A percentile compares a stretch with the other conserved stretches of the same genome.
Evolutionary conservation across 1,139 yeast genomes (phyloP).

Genomic region (Yamadazyma diospyri): DNA sequence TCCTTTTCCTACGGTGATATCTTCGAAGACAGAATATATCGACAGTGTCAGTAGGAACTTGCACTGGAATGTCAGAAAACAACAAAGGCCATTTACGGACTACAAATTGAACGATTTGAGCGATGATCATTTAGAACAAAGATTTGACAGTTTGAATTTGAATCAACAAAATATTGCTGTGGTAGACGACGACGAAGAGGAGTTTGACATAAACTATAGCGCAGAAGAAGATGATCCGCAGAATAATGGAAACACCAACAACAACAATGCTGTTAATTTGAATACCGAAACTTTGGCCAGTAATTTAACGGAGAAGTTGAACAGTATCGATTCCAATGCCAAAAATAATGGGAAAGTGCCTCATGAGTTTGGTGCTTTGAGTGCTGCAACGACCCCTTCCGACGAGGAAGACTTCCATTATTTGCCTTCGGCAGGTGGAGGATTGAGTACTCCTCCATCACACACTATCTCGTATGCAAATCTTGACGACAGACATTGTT

Average conservation of each 20-base stretch:
- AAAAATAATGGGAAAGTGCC: not conserved
- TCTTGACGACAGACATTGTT: slow-evolving; percentile 33
- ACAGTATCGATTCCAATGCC: not conserved
- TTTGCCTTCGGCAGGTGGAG: slow-evolving; percentile 26
- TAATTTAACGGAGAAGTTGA: slow-evolving; percentile 2
- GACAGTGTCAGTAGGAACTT: slow-evolving; percentile 80
- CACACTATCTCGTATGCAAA: slow-evolving; percentile 19
- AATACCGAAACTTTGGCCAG: not conserved
- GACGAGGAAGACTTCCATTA: slow-evolving; percentile 20
- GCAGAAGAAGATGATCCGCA: slow-evolving; percentile 17
- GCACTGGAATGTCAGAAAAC: slow-evolving; percentile 84
- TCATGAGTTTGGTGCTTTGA: slow-evolving; percentile 1
- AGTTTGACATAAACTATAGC: slow-evolving; percentile 28
- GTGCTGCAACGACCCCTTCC: slow-evolving; percentile 16
- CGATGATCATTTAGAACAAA: slow-evolving; percentile 14
- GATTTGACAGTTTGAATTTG: slow-evolving; percentile 16
- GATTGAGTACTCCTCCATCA: slow-evolving; percentile 29
- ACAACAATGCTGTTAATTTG: slow-evolving; percentile 1
- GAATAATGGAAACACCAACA: not conserved
- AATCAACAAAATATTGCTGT: slow-evolving; percentile 8
- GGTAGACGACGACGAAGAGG: slow-evolving; percentile 16
- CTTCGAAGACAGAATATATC: slow-evolving; percentile 73
- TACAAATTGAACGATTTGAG: slow-evolving; percentile 15
- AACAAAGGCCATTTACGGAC: slow-evolving; percentile 63
- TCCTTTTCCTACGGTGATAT: slow-evolving; percentile 82